Evolutionary conservation across 1,284 basidiomycete genomes (phyloP).

Genomic region (Ganoderma resinaceum): DNA sequence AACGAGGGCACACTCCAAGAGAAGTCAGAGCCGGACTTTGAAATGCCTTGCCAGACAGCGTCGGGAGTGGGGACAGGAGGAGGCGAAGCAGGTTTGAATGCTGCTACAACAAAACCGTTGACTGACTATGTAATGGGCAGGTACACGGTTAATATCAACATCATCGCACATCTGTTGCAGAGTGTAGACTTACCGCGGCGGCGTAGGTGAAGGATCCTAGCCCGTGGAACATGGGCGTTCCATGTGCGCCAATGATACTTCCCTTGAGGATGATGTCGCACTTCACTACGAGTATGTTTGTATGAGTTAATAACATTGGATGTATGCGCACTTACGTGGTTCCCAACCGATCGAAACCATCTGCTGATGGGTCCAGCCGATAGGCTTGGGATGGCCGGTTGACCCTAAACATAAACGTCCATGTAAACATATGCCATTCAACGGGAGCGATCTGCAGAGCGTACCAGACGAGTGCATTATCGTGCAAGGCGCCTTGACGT

Average conservation of each 20-base stretch:
- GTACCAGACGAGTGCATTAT: slow-evolving; percentile 35
- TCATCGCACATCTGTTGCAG: not conserved
- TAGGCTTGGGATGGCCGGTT: slow-evolving; percentile 12
- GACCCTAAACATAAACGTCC: slow-evolving; percentile 19
- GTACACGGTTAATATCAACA: not conserved
- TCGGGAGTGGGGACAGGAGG: slow-evolving; percentile 32
- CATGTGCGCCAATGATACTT: slow-evolving; percentile 26
- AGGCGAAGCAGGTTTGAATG: slow-evolving; percentile 28
- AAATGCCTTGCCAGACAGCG: slow-evolving; percentile 27
- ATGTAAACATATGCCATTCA: slow-evolving; percentile 14
- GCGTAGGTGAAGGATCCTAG: slow-evolving; percentile 27
- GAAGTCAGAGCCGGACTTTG: slow-evolving; percentile 24
- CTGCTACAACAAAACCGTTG: slow-evolving; percentile 24
- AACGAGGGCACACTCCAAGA: slow-evolving; percentile 38
- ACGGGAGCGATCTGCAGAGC: slow-evolving; percentile 19
- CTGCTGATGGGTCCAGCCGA: not conserved
- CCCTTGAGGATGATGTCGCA: slow-evolving; percentile 17
- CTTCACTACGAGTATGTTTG: slow-evolving; percentile 10
- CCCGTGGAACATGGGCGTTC: slow-evolving; percentile 34
- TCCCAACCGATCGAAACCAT: not conserved
- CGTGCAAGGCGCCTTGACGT: slow-evolving; percentile 12
- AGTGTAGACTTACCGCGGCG: slow-evolving; percentile 21
- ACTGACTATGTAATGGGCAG: slow-evolving; percentile 11
- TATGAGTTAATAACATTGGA: not conserved
- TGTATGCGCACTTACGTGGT: not conserved